Evolutionary conservation across 306 rosid genomes (phyloP).

Genomic region (Delonix regia): DNA sequence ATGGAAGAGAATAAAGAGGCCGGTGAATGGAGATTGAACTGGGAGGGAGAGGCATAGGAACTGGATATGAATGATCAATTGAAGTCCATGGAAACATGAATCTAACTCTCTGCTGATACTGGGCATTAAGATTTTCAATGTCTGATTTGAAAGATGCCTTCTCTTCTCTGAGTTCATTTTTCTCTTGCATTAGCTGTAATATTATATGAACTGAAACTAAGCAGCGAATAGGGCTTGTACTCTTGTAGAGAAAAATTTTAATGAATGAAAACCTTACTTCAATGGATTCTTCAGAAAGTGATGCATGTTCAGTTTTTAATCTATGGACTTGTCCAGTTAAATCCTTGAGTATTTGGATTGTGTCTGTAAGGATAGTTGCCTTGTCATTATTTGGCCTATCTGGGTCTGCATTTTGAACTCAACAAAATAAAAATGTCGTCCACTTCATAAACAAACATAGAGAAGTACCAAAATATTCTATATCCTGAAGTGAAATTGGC

Average conservation of each 20-base stretch:
- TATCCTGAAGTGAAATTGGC: neutral
- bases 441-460: neutral
- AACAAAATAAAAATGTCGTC: neutral
- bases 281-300: conserved; percentile 69
- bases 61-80: conserved; percentile 74
- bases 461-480: neutral
- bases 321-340: conserved; percentile 64
- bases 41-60: conserved; percentile 59
- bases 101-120: conserved; percentile 77
- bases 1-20: conserved; percentile 65
- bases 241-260: conserved; percentile 8
- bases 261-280: conserved; percentile 55
- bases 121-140: conserved; percentile 63
- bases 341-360: conserved; percentile 72
- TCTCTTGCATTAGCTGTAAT: conserved; percentile 74
- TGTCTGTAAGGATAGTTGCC: conserved; percentile 76
- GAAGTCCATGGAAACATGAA: conserved; percentile 78
- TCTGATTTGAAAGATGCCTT: conserved; percentile 69
- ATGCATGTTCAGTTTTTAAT: conserved; percentile 61
- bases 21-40: conserved; percentile 68
- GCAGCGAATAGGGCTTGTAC: conserved; percentile 17
- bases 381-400: conserved; percentile 91
- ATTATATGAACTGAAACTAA: conserved; percentile 34
- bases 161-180: conserved; percentile 88
- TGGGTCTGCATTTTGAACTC: conserved; percentile 54